Evolutionary conservation across 768 basidiomycete species (phyloP), one percentile per base, ranked within the genome.

Genomic region (Cyclocybe aegerita): DNA sequence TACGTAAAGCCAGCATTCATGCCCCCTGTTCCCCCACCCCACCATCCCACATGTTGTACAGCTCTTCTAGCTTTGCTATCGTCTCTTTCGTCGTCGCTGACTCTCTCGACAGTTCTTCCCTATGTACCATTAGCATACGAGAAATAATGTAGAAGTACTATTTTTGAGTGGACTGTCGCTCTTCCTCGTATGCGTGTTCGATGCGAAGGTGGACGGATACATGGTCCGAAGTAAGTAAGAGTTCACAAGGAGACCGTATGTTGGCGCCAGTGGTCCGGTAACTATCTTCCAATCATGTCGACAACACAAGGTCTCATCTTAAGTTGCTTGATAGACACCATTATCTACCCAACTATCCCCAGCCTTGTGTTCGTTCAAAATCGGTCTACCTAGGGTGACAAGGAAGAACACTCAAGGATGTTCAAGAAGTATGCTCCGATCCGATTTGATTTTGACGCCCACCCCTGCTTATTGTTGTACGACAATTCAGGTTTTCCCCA

Each of bases 341-440:
- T 53, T 48, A 49, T 48, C 44, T 49, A 17, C 29, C 42, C 32
- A 35, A 40, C 12, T 43, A 44, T 44, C 48, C 36, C 43, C 43
- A 38, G 53, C 50, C 36, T 52, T 53, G 46, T 50, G 30, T 48
- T 43, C 31, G 46, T 37, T 38, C 49, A 34, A 49, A 46, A 34
- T 54, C 49, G 41, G 47, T 48, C 29, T 15, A 40, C 43, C 39
- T 39, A 30, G 36, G 45, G 38, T 35, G 34, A 48, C 30, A 40
- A 39, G 40, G 36, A 52, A 36, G 39, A 54, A 45, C 49, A 34
- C 43, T 41, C 39, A 33, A 43, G 33, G 48, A 88, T 88, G 86
- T 88, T 88, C 78, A 88, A 88, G 72, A 88, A 88, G 86, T 88
- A 70, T 48, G 64, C 42, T 40, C 34, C 39, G 12, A 47, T 45